Percentiles rank a stretch among this genome's conserved stretches.
These are phyloP conservation scores for Dendrobium chrysotoxum DNA, from an alignment of 106 monocot species.

Conservation along the genomic window DNA sequence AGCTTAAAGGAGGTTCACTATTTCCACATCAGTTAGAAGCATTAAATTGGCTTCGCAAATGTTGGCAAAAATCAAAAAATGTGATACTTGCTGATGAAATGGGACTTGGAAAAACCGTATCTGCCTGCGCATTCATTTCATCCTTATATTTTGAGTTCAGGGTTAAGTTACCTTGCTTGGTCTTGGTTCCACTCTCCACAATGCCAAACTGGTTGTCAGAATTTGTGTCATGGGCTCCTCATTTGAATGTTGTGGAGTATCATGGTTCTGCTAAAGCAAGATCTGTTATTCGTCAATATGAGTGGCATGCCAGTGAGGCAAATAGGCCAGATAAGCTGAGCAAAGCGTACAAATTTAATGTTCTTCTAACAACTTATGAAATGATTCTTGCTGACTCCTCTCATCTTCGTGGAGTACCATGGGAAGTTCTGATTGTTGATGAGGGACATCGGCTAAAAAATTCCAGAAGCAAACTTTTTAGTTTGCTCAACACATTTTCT, in stretches of 20 bases:
- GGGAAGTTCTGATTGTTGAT: slow-evolving; percentile 94
- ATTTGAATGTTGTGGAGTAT: slow-evolving; percentile 94
- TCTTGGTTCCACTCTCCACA: slow-evolving; percentile 91
- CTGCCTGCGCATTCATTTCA: slow-evolving; percentile 89
- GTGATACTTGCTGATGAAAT: slow-evolving; percentile 99
- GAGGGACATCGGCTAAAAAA: slow-evolving; percentile 96
- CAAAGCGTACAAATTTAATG: slow-evolving; percentile 71
- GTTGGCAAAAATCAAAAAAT: slow-evolving; percentile 88
- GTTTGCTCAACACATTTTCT: slow-evolving; percentile 76
- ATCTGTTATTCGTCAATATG: slow-evolving; percentile 71
- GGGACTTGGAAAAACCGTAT: slow-evolving; percentile 93
- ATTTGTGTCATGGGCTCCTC: slow-evolving; percentile 82
- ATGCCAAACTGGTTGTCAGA: slow-evolving; percentile 98
- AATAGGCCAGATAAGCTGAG: slow-evolving; percentile 21
- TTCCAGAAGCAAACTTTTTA: slow-evolving; percentile 86
- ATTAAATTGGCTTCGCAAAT: slow-evolving; percentile 92
- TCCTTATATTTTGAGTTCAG: slow-evolving; percentile 76
- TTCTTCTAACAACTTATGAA: slow-evolving; percentile 84
- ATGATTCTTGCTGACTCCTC: slow-evolving; percentile 86
- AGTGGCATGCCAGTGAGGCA: slow-evolving; percentile 70
- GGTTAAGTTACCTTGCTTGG: slow-evolving; percentile 65
- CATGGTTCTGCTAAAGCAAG: slow-evolving; percentile 90
- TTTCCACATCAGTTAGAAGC: slow-evolving; percentile 98
- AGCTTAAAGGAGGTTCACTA: slow-evolving; percentile 75
- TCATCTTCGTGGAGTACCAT: slow-evolving; percentile 66